Conservation (phyloP, 805 yeast species). For the Alloascoidea hylecoeti region DNA sequence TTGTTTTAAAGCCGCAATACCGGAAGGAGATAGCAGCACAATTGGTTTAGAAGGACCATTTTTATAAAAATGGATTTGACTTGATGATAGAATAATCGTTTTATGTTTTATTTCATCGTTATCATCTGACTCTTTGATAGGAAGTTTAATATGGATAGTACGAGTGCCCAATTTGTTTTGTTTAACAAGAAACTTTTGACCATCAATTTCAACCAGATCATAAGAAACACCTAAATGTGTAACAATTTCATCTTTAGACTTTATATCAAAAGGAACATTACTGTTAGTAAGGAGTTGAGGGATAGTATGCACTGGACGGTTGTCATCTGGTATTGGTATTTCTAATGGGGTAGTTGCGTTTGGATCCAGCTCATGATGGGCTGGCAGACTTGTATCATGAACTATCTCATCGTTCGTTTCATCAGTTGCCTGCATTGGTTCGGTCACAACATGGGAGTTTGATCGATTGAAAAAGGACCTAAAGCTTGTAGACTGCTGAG, state of each 20-base stretch:
- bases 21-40: neutral
- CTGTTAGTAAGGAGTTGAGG: neutral
- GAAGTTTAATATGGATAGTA: neutral
- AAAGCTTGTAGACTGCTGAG: neutral
- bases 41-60: neutral
- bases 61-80: neutral
- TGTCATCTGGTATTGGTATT: too few species aligned
- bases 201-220: slow-evolving; percentile 1
- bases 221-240: neutral
- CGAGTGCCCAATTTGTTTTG: neutral
- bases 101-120: neutral
- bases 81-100: neutral
- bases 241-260: neutral
- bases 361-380: too few species aligned
- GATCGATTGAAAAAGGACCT: neutral
- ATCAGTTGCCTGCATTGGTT: too few species aligned
- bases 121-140: too few species aligned
- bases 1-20: neutral
- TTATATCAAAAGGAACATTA: neutral
- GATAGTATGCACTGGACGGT: too few species aligned
- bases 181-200: neutral
- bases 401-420: too few species aligned
- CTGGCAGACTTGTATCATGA: too few species aligned
- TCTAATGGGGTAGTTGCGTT: too few species aligned
- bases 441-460: too few species aligned